Percentiles rank a stretch among this genome's conserved stretches.
These are phyloP conservation scores for Tephrocybe sp. DNA, from an alignment of 768 basidiomycete species.

Conservation along the genomic window DNA sequence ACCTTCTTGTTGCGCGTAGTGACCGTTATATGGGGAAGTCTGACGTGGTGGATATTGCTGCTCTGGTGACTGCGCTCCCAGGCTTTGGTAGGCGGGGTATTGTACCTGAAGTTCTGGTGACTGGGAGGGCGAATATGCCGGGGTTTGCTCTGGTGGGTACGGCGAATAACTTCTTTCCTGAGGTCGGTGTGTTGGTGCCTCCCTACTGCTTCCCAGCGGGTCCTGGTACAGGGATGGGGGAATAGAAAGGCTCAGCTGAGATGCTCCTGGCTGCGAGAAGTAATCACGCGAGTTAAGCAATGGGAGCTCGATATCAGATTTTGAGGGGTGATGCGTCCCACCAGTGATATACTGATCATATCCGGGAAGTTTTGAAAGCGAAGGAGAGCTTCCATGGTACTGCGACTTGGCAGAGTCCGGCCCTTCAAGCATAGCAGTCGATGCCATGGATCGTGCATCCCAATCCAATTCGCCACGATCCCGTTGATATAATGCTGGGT, in stretches of 20 bases:
- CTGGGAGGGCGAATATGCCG: constrained; percentile 22
- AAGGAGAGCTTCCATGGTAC: constrained; percentile 33
- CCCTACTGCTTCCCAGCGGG: constrained; percentile 38
- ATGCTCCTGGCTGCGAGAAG: constrained; percentile 32
- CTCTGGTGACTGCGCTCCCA: constrained; percentile 8
- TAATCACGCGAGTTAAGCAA: constrained; percentile 44
- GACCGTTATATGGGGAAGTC: constrained; percentile 25
- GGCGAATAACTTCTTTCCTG: constrained; percentile 39
- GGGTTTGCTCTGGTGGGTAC: constrained; percentile 22
- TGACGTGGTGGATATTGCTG: constrained; percentile 28
- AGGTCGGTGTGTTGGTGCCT: constrained; percentile 66
- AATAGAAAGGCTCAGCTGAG: constrained; percentile 37
- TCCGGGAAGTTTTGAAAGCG: constrained; percentile 34
- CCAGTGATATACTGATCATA: constrained; percentile 60
- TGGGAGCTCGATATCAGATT: constrained; percentile 56
- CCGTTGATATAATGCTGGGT: constrained; percentile 72
- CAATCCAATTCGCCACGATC: constrained; percentile 87
- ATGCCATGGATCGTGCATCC: constrained; percentile 77
- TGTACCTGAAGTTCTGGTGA: constrained; percentile 22
- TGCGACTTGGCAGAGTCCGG: constrained; percentile 40
- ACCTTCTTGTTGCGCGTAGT: constrained; percentile 25
- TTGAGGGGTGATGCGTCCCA: constrained; percentile 31
- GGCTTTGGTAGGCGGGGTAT: constrained; percentile 16
- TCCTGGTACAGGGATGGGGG: constrained; percentile 42
- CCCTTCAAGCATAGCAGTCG: constrained; percentile 51